Evolutionary conservation across 352 stramenopile species (phyloP).

Genomic region (Globisporangium carolinianum): DNA sequence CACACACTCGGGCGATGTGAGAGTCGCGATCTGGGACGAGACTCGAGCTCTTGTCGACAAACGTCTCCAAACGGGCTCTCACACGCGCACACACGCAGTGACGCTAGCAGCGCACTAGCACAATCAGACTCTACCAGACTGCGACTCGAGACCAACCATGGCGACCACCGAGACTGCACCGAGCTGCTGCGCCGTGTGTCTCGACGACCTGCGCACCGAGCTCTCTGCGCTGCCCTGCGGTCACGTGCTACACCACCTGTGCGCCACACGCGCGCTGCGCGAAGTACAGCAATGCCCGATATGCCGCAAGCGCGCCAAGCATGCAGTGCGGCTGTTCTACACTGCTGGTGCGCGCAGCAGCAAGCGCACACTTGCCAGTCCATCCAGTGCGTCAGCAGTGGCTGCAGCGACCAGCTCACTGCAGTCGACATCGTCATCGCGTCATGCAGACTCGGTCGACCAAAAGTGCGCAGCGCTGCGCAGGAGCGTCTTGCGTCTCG

Average conservation of each 20-base stretch:
- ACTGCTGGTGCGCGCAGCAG: not conserved
- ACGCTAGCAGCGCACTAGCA: not conserved
- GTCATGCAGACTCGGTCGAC: not conserved
- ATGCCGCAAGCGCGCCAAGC: constrained; percentile 19
- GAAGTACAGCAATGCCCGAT: constrained; percentile 21
- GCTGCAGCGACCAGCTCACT: not conserved
- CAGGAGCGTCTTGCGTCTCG: constrained; percentile 13
- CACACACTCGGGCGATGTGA: not conserved
- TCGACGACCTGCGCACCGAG: constrained; percentile 24
- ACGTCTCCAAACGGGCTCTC: not conserved
- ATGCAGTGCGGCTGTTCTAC: constrained; percentile 25
- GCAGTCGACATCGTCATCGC: not conserved
- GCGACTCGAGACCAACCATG: too few species aligned
- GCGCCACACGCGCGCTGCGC: constrained; percentile 17
- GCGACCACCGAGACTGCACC: too few species aligned
- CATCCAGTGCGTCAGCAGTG: not conserved
- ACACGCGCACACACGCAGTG: not conserved
- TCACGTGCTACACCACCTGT: constrained; percentile 37
- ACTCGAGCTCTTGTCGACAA: too few species aligned
- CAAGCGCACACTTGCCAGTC: not conserved
- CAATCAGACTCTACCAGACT: not conserved
- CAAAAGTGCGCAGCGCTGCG: constrained; percentile 18
- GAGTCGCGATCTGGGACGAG: not conserved
- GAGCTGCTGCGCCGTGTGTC: constrained; percentile 26
- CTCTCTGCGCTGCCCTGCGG: constrained; percentile 27